Conservation (phyloP, 2,329 filamentous ascomycete species). For the Colletotrichum tropicicola region DNA sequence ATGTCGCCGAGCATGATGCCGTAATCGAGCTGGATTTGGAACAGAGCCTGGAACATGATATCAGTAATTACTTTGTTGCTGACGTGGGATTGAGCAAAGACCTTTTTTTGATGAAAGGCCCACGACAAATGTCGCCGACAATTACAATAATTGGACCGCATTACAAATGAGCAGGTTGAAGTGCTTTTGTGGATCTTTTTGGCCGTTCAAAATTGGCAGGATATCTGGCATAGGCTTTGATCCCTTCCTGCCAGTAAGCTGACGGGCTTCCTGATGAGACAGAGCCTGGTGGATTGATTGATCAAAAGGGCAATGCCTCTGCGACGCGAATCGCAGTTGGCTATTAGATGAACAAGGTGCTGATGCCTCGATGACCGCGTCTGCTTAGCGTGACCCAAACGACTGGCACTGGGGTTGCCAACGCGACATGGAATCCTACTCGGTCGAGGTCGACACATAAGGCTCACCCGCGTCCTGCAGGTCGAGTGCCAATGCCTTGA, state of each 20-base stretch:
- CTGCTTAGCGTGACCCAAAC: conserved; percentile 12
- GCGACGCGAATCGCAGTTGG: not conserved
- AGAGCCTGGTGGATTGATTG: not conserved
- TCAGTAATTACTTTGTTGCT: not conserved
- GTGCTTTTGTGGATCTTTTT: too few relatives aligned
- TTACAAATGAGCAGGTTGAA: too few relatives aligned
- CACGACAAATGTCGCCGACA: not conserved
- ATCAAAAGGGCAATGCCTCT: not conserved
- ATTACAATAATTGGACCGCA: not conserved
- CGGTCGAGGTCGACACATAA: not conserved
- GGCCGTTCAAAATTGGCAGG: not conserved
- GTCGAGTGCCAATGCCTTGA: not conserved
- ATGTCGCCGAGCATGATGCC: not conserved
- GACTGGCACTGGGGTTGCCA: conserved; percentile 21
- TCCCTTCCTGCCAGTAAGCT: conserved; percentile 2
- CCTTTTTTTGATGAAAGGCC: not conserved
- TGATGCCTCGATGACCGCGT: not conserved
- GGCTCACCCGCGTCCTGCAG: not conserved
- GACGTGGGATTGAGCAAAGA: conserved; percentile 4
- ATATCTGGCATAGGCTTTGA: conserved; percentile 2
- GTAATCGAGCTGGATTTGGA: not conserved
- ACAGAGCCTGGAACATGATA: not conserved
- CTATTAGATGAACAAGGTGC: not conserved
- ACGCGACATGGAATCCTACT: not conserved
- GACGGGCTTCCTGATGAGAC: conserved; percentile 2